Base-by-base conservation (phyloP, 345 rosid species). In the Eucalyptus sideroxylon region DNA sequence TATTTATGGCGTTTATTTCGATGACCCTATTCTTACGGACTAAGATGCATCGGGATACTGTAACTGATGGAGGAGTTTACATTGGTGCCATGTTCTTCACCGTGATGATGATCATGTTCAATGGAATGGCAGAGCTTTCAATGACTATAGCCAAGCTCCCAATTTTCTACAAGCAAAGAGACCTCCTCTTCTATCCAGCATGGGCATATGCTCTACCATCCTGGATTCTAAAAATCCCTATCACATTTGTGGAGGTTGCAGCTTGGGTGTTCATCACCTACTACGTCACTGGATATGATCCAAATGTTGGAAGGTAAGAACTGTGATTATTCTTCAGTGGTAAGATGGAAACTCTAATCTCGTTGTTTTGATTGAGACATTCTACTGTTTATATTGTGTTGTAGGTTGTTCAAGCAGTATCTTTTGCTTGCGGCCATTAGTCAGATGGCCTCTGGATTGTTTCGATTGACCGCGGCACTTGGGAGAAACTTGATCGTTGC, bases 131-230 rank as follows among this genome's bases (percentile, higher is more conserved):
- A 9, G 94, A 92, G 91, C 34, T 93, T 30, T 80, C 94, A 30
- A 83, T 93, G 92, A 91, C 94, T 24, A 86, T 94, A 21, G 85
- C 87, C 12, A 94, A 92, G 89, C 94, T 94, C 88, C 94, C 93
- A 27, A 94, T 94, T 49, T 92, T 94, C 42, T 94, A 92, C 92
- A 94, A 94, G 89, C 95, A 94, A 91, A 92, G 94, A 82, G 94
- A 93, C 27, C 90, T 93, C 50, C 86, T 89, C 21, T 94, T 94
- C 92, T 94, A 81, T 88, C 94, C 95, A 26, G 24, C 93, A 19
- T 93, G 94, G 95, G 91, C 92, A 11, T 94, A 88, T 86, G 87
- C 95, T 88, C 69, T 94, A 49, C 95, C 94, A 16, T 53, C 92
- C 30, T 94, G 95, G 95, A 90, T 94, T 87, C 91, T 59, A 59